Evolutionary conservation across 495 filamentous ascomycete genomes (phyloP), one percentile per base, ranked within the genome.

Genomic region (Acidiella bohemica): DNA sequence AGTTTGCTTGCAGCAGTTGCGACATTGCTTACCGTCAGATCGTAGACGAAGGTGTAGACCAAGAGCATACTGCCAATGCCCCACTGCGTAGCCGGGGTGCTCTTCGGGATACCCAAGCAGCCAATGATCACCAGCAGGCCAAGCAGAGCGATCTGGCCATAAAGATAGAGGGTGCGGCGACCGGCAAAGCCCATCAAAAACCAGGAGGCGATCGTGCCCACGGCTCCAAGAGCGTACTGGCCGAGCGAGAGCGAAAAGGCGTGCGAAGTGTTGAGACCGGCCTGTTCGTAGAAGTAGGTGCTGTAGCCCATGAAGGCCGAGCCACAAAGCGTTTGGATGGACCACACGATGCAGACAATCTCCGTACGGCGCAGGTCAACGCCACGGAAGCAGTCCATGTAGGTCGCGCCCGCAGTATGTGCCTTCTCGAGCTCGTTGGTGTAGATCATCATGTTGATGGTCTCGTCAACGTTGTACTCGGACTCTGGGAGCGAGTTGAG

Each of bases 321-420:
- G 32, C 83, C 83, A 44, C 73, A 76, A 1, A 87, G 59, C 31
- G 80, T 82, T 54, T 90, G 83, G 41, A 87, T 84, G 2, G 76
- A 78, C 81, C 83, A 90, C 35, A 76, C 49, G 43, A 56, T 54
- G 47, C 55, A 60, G 1, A 57, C 51, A 22, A 63, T 61, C 36
- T 61, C 59, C 1, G 60, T 63, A 5, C 60, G 43, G 0, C 60
- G 44, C 14, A 53, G 42, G 36, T 63, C 54, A 10, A 51, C 49
- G 26, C 53, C 51, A 10, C 42, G 25, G 50, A 63, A 61, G 44
- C 59, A 61, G 39, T 61, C 59, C 10, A 54, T 18, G 35, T 63
- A 63, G 14, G 25, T 28, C 10, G 56, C 42, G 4, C 57, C 56
- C 1, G 26, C 30, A 10, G 57, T 55, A 17, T 58, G 53, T 25